Evolutionary conservation across 2,329 filamentous ascomycete species (phyloP), one percentile per base, ranked within the genome.

Genomic region (Ophiostoma triangulosporum): DNA sequence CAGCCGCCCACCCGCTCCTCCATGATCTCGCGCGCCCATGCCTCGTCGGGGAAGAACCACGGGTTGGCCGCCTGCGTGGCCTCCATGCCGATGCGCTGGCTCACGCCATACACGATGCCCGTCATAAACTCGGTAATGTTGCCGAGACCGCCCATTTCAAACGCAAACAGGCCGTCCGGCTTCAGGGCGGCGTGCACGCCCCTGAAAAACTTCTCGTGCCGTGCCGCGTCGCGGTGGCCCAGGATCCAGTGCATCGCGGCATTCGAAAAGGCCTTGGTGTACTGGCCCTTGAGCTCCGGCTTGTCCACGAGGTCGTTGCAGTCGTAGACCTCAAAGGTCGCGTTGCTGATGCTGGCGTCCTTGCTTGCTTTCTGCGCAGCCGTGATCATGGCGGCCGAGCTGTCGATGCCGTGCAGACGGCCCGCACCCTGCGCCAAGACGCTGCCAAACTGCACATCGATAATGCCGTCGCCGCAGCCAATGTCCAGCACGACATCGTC

Each of bases 121-220:
- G 76, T 70, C 27, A 77, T 73, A 59, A 84, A 74, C 65, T 86
- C 83, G 1, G 71, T 68, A 1, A 84, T 73, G 64, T 87, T 86
- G 20, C 84, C 84, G 50, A 81, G 73, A 0, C 83, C 83, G 51
- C 84, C 83, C 78, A 83, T 83, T 65, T 88, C 84, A 60, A 87
- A 85, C 9, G 76, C 74, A 55, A 87, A 81, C 0, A 60, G 61
- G 1, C 80, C 83, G 11, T 73, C 73, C 0, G 76, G 74, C 32
- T 68, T 71, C 2, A 87, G 71, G 1, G 74, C 69, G 8, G 66
- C 66, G 56, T 73, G 66, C 3, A 80, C 71, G 36, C 70, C 75
- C 7, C 61, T 59, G 61, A 86, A 81, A 64, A 83, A 77, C 27
- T 64, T 61, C 3, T 64, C 58, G 9, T 78, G 72, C 1, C 72